Conservation (phyloP, 331 rosid genomes). For the Quercus lobata region DNA sequence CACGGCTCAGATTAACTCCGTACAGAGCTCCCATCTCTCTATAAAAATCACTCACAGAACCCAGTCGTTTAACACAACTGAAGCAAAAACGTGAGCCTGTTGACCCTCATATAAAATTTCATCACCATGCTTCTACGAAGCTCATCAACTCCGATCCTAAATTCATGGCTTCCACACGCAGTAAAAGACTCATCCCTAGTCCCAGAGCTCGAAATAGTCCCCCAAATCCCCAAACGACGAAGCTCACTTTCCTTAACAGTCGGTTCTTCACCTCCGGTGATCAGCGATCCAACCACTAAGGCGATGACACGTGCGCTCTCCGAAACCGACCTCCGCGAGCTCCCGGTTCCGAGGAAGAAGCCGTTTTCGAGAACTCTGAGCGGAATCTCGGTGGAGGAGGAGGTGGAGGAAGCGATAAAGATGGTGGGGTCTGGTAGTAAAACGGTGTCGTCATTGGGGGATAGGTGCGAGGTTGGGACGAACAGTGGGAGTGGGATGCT, state of each 20-base stretch:
- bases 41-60: slow-evolving; percentile 7
- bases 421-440: slow-evolving; percentile 8
- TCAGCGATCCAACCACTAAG: slow-evolving; percentile 15
- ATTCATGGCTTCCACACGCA: slow-evolving; percentile 33
- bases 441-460: slow-evolving; percentile 47
- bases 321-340: slow-evolving; percentile 45
- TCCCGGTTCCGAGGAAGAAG: slow-evolving; percentile 26
- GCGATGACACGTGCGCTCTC: slow-evolving; percentile 42
- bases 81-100: no score
- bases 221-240: slow-evolving; percentile 27
- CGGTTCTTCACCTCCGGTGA: slow-evolving; percentile 18
- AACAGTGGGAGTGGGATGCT: slow-evolving; percentile 7
- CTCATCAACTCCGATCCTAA: slow-evolving; percentile 48
- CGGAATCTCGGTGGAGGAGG: slow-evolving; percentile 33
- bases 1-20: slow-evolving; percentile 34
- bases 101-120: no score
- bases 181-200: slow-evolving; percentile 33
- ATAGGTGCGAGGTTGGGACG: slow-evolving; percentile 22
- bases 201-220: slow-evolving; percentile 31
- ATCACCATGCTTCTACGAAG: slow-evolving; percentile 70
- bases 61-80: no score
- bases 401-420: slow-evolving; percentile 16
- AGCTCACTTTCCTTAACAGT: slow-evolving; percentile 33
- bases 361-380: slow-evolving; percentile 14
- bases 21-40: neutral